Evolutionary conservation across 352 stramenopile genomes (phyloP), one percentile per base, ranked within the genome.

Genomic region (Elongisporangium anandrum): DNA sequence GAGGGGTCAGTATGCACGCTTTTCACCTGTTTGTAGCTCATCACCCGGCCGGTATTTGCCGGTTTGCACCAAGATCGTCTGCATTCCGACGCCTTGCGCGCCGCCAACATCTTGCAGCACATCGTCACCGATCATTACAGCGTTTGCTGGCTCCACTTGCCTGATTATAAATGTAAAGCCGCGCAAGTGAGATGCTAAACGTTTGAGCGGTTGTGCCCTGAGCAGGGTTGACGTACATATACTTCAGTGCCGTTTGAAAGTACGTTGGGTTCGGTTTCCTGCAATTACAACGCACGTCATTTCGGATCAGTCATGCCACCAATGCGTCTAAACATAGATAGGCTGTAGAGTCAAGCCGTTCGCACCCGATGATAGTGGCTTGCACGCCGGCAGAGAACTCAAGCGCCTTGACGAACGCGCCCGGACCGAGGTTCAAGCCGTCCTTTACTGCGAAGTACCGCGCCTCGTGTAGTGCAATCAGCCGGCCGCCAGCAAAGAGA

Each of bases 71-170:
- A 88, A 68, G 48, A 77, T 63, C 0, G 58, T 60, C 7, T 53
- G 68, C 72, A 87, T 81, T 6, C 75, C 76, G 17, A 85, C 47
- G 12, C 57, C 65, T 51, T 75, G 65, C n/a, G 79, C 74, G 17
- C 76, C 73, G 15, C 63, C 55, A 1, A 84, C 71, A 50, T 88
- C 78, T 59, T 85, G 73, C 1, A 59, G 64, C 7, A 88, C 58
- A 21, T 88, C 76, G 58, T 88, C 74, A 2, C 79, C 74, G 26
- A 88, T 79, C 76, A 87, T 88, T 17, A 77, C 75, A 2, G 68
- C 68, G 7, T 85, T 63, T 16, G 61, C 56, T 1, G 65, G 39
- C 2, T 13, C 34, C 23, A 82, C 65, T 17, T 67, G 54, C 53
- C 74, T 86, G 39, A 16, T 41, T 41, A 41, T 41, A 41, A 4